phyloP scores from a whole-genome alignment of 768 basidiomycete species.

The Thelephora ganbajun region DNA sequence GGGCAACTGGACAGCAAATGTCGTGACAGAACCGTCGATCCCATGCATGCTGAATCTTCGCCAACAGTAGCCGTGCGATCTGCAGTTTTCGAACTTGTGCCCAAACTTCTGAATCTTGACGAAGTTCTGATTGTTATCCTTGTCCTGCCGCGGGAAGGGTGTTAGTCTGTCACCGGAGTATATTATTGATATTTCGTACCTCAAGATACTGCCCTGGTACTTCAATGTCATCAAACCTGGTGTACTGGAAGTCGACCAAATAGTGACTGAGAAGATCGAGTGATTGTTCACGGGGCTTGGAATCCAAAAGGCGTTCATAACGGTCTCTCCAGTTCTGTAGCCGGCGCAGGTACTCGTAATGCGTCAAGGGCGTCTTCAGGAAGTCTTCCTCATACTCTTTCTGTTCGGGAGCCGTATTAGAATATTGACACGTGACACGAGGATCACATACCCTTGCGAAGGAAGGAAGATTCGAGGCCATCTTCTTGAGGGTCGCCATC shows the following conservation, averaged over 20 bases:
- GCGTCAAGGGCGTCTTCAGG: conserved; percentile 57
- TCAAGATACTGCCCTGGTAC: conserved; percentile 98
- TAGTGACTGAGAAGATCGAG: conserved; percentile 84
- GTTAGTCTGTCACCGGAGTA: background rate
- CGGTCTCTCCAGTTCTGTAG: conserved; percentile 90
- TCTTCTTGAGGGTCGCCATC: conserved; percentile 39
- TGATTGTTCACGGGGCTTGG: conserved; percentile 70
- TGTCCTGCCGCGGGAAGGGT: conserved; percentile 44
- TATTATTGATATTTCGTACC: conserved; percentile 25
- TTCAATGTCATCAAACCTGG: conserved; percentile 94
- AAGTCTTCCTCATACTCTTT: conserved; percentile 89
- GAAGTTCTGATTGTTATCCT: conserved; percentile 87
- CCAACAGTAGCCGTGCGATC: conserved; percentile 77
- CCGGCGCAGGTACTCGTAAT: conserved; percentile 78
- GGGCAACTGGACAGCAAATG: conserved; percentile 86
- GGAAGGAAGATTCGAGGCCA: conserved; percentile 44
- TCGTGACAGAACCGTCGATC: conserved; percentile 75
- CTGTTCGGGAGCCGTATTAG: conserved; percentile 23
- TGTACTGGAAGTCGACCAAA: conserved; percentile 94
- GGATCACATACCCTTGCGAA: conserved; percentile 37
- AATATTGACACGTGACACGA: conserved; percentile 1
- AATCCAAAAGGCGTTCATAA: conserved; percentile 75
- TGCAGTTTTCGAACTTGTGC: conserved; percentile 80
- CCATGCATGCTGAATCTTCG: conserved; percentile 86
- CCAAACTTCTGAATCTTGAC: conserved; percentile 83